phyloP scores from a whole-genome alignment of 2,329 filamentous ascomycete genomes.

The Beauveria bassiana region DNA sequence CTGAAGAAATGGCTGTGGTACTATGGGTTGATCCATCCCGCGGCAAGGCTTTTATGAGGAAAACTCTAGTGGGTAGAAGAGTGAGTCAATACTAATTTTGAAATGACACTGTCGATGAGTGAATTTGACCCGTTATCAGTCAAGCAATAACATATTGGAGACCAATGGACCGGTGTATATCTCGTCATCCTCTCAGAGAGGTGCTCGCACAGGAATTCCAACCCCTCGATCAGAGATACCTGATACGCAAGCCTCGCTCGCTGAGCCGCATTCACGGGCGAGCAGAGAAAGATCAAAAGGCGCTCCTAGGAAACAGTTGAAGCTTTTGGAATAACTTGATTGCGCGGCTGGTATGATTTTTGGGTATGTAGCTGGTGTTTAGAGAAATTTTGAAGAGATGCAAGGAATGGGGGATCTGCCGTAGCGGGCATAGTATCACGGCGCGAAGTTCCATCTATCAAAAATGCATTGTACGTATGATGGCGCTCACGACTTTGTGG shows the following conservation, averaged over 20 bases:
- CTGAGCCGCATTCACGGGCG: neutral
- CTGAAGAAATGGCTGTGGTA: conserved; percentile 30
- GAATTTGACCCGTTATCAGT: neutral
- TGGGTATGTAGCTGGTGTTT: neutral
- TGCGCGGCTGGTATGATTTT: neutral
- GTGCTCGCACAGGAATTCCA: neutral
- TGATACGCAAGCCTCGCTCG: neutral
- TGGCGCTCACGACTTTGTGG: no score
- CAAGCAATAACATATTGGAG: neutral
- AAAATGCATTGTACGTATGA: no score
- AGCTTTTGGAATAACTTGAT: neutral
- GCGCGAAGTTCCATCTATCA: no score
- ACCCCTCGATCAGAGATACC: neutral
- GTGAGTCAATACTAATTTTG: neutral
- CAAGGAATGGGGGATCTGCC: no score
- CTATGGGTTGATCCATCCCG: conserved; percentile 31
- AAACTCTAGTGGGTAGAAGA: conserved; percentile 18
- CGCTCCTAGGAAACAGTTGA: conserved; percentile 1
- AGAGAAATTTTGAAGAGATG: no score
- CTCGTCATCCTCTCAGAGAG: neutral
- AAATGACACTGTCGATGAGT: neutral
- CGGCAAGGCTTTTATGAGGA: conserved; percentile 23
- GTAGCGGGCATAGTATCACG: no score
- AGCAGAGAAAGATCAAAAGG: neutral
- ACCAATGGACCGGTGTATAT: conserved; percentile 3